These are phyloP conservation scores for Hansenula anomala DNA, from an alignment of 1,139 yeast genomes.

Conservation along the genomic window DNA sequence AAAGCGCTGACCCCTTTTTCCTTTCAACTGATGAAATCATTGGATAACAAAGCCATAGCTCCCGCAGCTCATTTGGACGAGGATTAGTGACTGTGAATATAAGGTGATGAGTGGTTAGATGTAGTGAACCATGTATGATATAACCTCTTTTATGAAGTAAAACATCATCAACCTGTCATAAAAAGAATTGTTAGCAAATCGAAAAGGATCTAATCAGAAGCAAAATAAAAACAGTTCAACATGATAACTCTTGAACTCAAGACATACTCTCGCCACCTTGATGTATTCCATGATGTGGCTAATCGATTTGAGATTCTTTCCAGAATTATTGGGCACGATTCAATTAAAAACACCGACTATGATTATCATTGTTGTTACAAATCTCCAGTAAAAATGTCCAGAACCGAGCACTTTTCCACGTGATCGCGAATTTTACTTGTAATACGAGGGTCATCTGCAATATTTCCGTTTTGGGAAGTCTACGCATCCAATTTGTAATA, in stretches of 20 bases:
- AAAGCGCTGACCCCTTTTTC: slow-evolving; percentile 34
- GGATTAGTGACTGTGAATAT: slow-evolving; percentile 52
- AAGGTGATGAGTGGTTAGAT: slow-evolving; percentile 80
- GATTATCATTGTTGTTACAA: too few relatives aligned
- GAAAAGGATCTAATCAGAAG: too few relatives aligned
- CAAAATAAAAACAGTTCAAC: too few relatives aligned
- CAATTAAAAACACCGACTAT: too few relatives aligned
- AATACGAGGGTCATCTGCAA: not conserved
- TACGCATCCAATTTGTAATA: not conserved
- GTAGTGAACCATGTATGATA: slow-evolving; percentile 61
- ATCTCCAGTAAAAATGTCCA: too few relatives aligned
- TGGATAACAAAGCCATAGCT: slow-evolving; percentile 93
- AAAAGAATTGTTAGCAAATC: not conserved
- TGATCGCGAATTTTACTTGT: too few relatives aligned
- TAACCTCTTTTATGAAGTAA: slow-evolving; percentile 67
- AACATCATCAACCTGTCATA: slow-evolving; percentile 53
- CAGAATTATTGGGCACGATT: too few relatives aligned
- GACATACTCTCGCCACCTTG: slow-evolving; percentile 42
- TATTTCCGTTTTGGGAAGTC: slow-evolving; percentile 1
- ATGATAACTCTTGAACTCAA: too few relatives aligned
- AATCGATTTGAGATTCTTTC: too few relatives aligned
- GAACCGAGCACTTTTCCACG: too few relatives aligned
- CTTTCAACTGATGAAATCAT: slow-evolving; percentile 66
- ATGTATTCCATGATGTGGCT: slow-evolving; percentile 44
- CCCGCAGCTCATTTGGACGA: slow-evolving; percentile 35